phyloP scores from a whole-genome alignment of 2,329 filamentous ascomycete genomes.

The Aspergillus transmontanensis region DNA sequence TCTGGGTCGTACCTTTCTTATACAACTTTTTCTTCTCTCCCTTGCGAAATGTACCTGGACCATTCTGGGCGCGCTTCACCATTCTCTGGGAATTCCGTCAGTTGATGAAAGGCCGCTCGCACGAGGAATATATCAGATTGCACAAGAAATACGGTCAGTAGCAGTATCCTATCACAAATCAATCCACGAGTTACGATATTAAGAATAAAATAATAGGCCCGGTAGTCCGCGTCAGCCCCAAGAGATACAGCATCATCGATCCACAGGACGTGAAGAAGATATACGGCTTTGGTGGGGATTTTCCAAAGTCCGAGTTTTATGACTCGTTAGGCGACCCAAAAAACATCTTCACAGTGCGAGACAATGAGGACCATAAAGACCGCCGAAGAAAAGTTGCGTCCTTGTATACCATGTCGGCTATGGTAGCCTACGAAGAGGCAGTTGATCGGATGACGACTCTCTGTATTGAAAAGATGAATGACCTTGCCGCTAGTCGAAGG shows the following conservation, averaged over 20 bases:
- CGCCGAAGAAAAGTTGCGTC: conserved; percentile 12
- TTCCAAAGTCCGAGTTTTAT: background rate
- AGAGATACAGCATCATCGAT: background rate
- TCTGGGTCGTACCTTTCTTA: background rate
- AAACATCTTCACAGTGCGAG: background rate
- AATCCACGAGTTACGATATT: rapidly evolving
- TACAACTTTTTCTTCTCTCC: background rate
- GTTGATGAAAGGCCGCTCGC: background rate
- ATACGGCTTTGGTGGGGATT: background rate
- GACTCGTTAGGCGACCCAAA: background rate
- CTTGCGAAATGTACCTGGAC: background rate
- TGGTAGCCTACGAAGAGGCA: conserved; percentile 14
- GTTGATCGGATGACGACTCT: conserved; percentile 9
- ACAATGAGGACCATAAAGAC: background rate
- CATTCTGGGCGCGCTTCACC: background rate
- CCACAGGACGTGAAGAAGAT: conserved; percentile 2
- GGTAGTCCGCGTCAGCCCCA: conserved; percentile 5
- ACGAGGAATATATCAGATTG: conserved; percentile 2
- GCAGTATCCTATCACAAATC: rapidly evolving
- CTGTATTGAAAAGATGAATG: conserved; percentile 2
- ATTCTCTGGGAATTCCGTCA: conserved; percentile 1
- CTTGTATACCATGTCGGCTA: conserved; percentile 18
- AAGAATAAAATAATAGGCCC: background rate
- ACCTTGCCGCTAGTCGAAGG: background rate
- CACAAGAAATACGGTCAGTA: conserved; percentile 6